Percentiles rank a stretch among this genome's conserved stretches.
Evolutionary conservation across 2,329 filamentous ascomycete genomes (phyloP).

Genomic region (Coccinonectria pachysandricola): DNA sequence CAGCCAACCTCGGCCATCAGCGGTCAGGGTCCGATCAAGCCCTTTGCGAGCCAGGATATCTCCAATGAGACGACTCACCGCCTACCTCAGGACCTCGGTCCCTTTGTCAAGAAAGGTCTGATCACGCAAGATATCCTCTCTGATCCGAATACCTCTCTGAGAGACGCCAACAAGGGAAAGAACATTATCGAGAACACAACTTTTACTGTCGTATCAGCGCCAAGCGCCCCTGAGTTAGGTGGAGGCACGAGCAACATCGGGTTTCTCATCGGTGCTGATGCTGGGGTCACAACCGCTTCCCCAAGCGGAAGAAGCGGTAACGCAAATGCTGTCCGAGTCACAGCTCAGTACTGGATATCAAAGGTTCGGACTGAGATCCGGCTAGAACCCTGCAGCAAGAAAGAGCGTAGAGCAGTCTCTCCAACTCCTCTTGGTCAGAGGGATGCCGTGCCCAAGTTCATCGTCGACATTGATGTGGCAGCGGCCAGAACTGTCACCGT

Average conservation of each 20-base stretch:
- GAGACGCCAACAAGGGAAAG: slow-evolving; percentile 19
- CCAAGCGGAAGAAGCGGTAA: slow-evolving; percentile 12
- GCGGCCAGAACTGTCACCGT: slow-evolving; percentile 6
- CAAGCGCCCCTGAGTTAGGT: slow-evolving; percentile 11
- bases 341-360: slow-evolving; percentile 12
- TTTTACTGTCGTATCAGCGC: slow-evolving; percentile 20
- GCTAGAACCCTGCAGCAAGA: slow-evolving; percentile 1
- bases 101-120: slow-evolving; percentile 18
- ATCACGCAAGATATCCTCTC: slow-evolving; percentile 23
- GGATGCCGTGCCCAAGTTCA: slow-evolving; percentile 10
- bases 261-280: slow-evolving; percentile 8
- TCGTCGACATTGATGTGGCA: slow-evolving; percentile 4
- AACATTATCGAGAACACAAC: slow-evolving; percentile 20
- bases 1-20: slow-evolving; percentile 14
- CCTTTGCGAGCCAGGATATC: slow-evolving; percentile 6
- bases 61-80: slow-evolving; percentile 9
- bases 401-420: slow-evolving; percentile 5
- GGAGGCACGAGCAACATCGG: slow-evolving; percentile 20
- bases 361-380: slow-evolving; percentile 10
- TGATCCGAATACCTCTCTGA: slow-evolving; percentile 21
- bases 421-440: slow-evolving; percentile 2
- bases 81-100: slow-evolving; percentile 20
- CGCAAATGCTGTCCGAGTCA: slow-evolving; percentile 7
- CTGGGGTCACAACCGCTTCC: slow-evolving; percentile 20
- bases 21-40: not conserved